A percentile compares a stretch with the other conserved stretches of the same genome.
phyloP scores from a whole-genome alignment of 192 early-diverging fungal species.

The Gonapodya prolifera region DNA sequence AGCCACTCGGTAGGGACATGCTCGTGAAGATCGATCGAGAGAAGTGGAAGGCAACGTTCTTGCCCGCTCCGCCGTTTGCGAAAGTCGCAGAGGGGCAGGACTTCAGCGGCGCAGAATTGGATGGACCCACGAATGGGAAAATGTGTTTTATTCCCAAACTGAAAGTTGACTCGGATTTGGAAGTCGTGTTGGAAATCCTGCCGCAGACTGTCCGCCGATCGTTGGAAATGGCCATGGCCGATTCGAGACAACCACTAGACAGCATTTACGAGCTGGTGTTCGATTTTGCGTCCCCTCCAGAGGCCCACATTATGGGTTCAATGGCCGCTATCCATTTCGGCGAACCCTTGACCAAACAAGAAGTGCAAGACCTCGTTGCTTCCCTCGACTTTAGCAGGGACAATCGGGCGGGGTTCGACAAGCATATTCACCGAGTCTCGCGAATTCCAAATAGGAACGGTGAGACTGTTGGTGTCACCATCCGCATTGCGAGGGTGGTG shows the following conservation, averaged over 20 bases:
- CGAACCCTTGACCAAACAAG: not conserved
- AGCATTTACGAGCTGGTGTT: not conserved
- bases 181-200: not conserved
- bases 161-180: not conserved
- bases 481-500: not conserved
- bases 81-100: not conserved
- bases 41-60: not conserved
- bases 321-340: not conserved
- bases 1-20: not conserved
- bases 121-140: not conserved
- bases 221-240: not conserved
- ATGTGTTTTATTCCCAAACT: not conserved
- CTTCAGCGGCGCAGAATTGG: not conserved
- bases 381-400: not conserved
- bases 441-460: slow-evolving; percentile 2
- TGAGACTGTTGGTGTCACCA: not conserved
- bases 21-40: not conserved
- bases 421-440: not conserved
- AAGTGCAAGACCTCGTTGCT: not conserved
- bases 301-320: not conserved
- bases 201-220: not conserved
- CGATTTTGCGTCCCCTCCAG: not conserved
- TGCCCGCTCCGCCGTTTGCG: not conserved
- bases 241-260: not conserved
- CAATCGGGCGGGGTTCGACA: not conserved